Evolutionary conservation across 2,329 filamentous ascomycete species (phyloP).

Genomic region (Colletotrichum lini): DNA sequence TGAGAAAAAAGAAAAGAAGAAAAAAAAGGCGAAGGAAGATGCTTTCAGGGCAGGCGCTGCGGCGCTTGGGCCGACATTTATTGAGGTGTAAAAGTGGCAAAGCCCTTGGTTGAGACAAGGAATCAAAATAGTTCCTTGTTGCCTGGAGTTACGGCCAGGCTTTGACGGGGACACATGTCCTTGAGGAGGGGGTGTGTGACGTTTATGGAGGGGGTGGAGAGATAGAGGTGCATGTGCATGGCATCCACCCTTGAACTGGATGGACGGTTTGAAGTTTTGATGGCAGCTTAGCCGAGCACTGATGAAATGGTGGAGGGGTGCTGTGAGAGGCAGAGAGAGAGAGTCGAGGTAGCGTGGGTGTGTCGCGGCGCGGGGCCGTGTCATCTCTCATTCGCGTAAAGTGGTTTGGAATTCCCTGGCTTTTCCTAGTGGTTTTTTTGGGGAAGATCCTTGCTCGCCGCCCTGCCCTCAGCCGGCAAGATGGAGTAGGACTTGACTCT

Average conservation of each 20-base stretch:
- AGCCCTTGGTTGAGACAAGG: conserved; percentile 41
- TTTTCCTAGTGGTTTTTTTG: conserved; percentile 18
- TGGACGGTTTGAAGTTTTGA: conserved; percentile 22
- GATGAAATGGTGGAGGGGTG: conserved; percentile 23
- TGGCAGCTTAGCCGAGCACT: conserved; percentile 19
- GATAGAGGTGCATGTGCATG: conserved; percentile 32
- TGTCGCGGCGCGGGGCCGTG: conserved; percentile 44
- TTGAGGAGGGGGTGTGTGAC: conserved; percentile 32
- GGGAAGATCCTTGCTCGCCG: conserved; percentile 42
- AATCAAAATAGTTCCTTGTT: conserved; percentile 43
- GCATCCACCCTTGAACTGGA: conserved; percentile 22
- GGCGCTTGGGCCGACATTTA: conserved; percentile 41
- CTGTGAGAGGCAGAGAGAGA: conserved; percentile 44
- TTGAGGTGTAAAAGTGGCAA: conserved; percentile 39
- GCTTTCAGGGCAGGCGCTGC: conserved; percentile 36
- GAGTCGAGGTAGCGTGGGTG: conserved; percentile 44
- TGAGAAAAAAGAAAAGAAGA: conserved; percentile 41
- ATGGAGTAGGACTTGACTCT: conserved; percentile 35
- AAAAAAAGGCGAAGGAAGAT: conserved; percentile 38
- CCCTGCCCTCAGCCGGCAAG: conserved; percentile 45
- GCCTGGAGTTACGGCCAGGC: conserved; percentile 42
- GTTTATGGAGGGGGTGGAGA: conserved; percentile 33
- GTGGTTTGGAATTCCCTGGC: conserved; percentile 48
- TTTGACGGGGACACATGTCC: conserved; percentile 37
- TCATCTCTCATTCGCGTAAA: conserved; percentile 53